phyloP scores from a whole-genome alignment of 192 early-diverging fungal genomes.

The Coemansia javaensis region DNA sequence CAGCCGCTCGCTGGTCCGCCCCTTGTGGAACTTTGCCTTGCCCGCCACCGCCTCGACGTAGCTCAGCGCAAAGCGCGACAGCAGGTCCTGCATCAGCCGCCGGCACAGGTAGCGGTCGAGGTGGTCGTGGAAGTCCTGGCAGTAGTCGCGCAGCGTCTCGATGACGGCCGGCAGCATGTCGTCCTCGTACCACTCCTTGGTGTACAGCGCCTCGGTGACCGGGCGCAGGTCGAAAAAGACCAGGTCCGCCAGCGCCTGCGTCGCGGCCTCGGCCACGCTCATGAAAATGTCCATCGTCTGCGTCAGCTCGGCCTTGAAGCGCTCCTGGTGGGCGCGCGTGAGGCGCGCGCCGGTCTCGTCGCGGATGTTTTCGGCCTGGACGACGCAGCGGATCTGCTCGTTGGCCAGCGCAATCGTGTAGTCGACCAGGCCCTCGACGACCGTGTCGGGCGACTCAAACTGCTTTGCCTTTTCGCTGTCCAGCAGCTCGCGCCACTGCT shows the following conservation, averaged over 20 bases:
- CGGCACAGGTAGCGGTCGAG: constrained; percentile 86
- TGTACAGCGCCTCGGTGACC: constrained; percentile 70
- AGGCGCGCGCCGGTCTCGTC: constrained; percentile 56
- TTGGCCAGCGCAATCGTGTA: constrained; percentile 96
- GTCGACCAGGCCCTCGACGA: constrained; percentile 84
- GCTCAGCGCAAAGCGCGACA: constrained; percentile 77
- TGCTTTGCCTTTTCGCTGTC: constrained; percentile 74
- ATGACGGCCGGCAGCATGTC: constrained; percentile 82
- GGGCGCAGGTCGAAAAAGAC: constrained; percentile 77
- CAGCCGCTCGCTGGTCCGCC: constrained; percentile 66
- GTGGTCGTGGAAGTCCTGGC: constrained; percentile 76
- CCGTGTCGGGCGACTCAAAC: constrained; percentile 66
- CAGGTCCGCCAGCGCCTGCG: constrained; percentile 75
- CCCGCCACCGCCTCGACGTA: constrained; percentile 77
- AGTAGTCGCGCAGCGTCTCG: constrained; percentile 94
- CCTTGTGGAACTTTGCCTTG: constrained; percentile 60
- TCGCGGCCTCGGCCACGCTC: constrained; percentile 72
- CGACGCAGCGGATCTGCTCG: constrained; percentile 86
- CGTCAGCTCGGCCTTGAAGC: constrained; percentile 62
- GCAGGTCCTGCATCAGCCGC: constrained; percentile 78
- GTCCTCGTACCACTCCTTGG: constrained; percentile 86
- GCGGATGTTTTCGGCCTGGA: constrained; percentile 80
- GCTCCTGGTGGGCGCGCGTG: constrained; percentile 56
- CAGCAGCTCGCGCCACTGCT: constrained; percentile 75
- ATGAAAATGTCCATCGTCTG: constrained; percentile 85